Conservation (phyloP, 1,139 yeast species). For the Yarrowia galli region DNA sequence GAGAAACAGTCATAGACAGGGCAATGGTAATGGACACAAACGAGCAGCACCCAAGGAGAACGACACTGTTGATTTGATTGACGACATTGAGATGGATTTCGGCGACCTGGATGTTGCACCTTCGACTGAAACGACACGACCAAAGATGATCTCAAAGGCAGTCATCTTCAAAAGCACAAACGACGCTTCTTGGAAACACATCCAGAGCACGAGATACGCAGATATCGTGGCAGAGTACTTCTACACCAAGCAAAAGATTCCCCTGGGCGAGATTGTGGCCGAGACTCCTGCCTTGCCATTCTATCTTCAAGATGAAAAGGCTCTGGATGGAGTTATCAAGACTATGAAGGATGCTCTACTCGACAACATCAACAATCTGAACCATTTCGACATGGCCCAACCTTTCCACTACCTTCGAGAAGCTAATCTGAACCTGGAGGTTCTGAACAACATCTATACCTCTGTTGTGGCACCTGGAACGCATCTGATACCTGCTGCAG, state of each 20-base stretch:
- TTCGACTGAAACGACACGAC: background rate
- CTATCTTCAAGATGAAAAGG: background rate
- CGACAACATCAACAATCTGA: slow-evolving; percentile 7
- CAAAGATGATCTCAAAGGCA: background rate
- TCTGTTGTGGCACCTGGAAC: slow-evolving; percentile 19
- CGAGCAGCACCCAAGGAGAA: background rate
- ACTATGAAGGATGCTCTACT: slow-evolving; percentile 8
- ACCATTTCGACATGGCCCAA: slow-evolving; percentile 23
- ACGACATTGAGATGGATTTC: background rate
- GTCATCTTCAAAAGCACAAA: background rate
- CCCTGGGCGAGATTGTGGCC: slow-evolving; percentile 10
- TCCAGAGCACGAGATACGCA: slow-evolving; percentile 11
- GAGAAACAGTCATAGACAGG: background rate
- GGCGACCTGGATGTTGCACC: background rate
- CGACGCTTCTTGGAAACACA: slow-evolving; percentile 21
- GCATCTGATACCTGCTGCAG: background rate
- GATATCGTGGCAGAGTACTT: slow-evolving; percentile 13
- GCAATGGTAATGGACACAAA: background rate
- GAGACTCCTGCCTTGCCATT: slow-evolving; percentile 19
- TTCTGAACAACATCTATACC: slow-evolving; percentile 1
- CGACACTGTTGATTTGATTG: background rate
- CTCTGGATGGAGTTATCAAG: background rate
- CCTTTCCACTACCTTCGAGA: slow-evolving; percentile 20
- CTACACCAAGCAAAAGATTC: slow-evolving; percentile 15
- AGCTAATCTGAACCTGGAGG: slow-evolving; percentile 7